Conservation (phyloP, 768 basidiomycete species). For the Leccinum variicolor region DNA sequence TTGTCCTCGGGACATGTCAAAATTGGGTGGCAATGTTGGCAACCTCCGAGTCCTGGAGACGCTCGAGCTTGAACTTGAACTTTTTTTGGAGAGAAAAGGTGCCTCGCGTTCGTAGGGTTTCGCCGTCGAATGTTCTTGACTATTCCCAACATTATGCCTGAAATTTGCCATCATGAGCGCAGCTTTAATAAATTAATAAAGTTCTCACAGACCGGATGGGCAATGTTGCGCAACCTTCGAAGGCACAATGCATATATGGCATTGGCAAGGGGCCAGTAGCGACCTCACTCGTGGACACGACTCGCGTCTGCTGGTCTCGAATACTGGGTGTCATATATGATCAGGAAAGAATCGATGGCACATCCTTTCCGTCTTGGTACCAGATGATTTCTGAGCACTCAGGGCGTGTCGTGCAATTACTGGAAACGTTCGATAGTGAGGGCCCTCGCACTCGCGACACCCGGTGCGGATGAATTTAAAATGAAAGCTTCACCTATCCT, state of each 20-base stretch:
- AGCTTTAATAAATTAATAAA: too few relatives aligned
- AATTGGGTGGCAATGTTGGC: not conserved
- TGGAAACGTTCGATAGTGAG: constrained; percentile 3
- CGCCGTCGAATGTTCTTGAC: too few relatives aligned
- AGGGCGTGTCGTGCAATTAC: constrained; percentile 9
- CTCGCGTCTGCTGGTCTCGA: too few relatives aligned
- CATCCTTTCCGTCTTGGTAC: constrained; percentile 48
- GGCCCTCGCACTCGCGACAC: too few relatives aligned
- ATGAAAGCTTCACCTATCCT: constrained; percentile 10
- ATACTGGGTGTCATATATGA: constrained; percentile 53
- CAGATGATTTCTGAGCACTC: not conserved
- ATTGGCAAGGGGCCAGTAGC: too few relatives aligned
- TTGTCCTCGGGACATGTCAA: not conserved
- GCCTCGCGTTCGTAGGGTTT: too few relatives aligned
- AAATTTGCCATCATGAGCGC: too few relatives aligned
- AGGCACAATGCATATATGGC: too few relatives aligned
- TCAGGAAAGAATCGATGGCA: constrained; percentile 59
- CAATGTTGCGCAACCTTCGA: too few relatives aligned
- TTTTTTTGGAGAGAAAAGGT: not conserved
- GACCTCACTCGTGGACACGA: too few relatives aligned
- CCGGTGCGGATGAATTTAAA: not conserved
- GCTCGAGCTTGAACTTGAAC: not conserved
- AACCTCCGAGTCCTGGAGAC: not conserved
- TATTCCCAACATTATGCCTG: too few relatives aligned
- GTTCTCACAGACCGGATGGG: too few relatives aligned